Evolutionary conservation across 192 early-diverging fungal species (phyloP).

Genomic region (Tieghemiomyces parasiticus): DNA sequence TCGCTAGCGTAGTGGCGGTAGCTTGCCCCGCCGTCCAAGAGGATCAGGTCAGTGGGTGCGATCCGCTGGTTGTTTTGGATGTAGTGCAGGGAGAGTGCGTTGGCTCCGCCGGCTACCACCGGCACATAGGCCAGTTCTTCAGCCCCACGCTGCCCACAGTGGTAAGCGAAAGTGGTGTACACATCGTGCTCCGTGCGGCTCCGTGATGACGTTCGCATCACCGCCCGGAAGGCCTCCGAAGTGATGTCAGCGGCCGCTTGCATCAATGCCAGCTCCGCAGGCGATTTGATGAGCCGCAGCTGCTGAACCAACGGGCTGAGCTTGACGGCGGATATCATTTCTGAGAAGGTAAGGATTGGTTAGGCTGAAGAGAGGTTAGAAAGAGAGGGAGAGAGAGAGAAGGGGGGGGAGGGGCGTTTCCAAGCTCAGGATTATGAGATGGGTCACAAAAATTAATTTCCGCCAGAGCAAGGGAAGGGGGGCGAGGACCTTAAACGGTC

Average conservation of each 20-base stretch:
- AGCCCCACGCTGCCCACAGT: constrained; percentile 41
- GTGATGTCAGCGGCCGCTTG: constrained; percentile 56
- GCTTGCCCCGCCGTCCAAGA: constrained; percentile 86
- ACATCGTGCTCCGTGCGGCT: constrained; percentile 58
- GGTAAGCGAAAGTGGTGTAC: constrained; percentile 59
- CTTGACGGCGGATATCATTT: no score
- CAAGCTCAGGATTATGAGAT: no score
- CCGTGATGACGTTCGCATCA: constrained; percentile 60
- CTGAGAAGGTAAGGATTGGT: no score
- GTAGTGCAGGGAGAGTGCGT: constrained; percentile 90
- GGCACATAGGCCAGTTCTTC: constrained; percentile 73
- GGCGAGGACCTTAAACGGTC: no score
- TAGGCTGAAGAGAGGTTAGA: no score
- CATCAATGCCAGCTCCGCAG: constrained; percentile 65
- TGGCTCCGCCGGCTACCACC: constrained; percentile 83
- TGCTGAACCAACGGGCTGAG: constrained; percentile 55
- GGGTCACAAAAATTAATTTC: no score
- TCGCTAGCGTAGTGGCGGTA: constrained; percentile 83
- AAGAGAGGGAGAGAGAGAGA: no score
- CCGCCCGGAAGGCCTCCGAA: constrained; percentile 62
- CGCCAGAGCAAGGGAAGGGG: no score
- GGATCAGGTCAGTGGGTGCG: constrained; percentile 63
- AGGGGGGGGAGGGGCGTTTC: no score
- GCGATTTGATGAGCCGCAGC: constrained; percentile 62
- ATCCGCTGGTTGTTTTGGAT: constrained; percentile 55